Evolutionary conservation across 2,329 filamentous ascomycete species (phyloP).

Genomic region (Colletotrichum cereale): DNA sequence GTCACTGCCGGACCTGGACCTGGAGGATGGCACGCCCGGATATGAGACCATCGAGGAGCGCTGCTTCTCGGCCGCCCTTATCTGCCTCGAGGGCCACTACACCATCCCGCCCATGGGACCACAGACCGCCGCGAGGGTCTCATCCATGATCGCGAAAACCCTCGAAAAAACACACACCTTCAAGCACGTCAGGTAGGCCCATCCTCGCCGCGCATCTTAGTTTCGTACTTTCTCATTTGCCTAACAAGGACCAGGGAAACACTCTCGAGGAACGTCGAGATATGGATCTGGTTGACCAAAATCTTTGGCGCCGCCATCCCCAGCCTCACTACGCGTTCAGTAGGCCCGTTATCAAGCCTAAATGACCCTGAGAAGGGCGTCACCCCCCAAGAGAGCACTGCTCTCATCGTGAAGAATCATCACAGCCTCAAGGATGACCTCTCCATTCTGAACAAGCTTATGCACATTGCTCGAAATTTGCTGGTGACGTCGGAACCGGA

Average conservation of each 20-base stretch:
- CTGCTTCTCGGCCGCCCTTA: conserved; percentile 70
- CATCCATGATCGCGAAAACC: conserved; percentile 69
- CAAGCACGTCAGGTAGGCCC: conserved; percentile 68
- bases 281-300: conserved; percentile 74
- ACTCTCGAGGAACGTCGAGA: conserved; percentile 71
- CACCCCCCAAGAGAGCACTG: conserved; percentile 72
- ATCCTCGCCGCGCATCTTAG: neutral
- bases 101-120: conserved; percentile 69
- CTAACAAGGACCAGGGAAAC: conserved; percentile 60
- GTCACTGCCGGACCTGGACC: conserved; percentile 34
- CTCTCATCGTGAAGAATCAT: conserved; percentile 73
- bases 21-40: conserved; percentile 45
- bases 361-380: conserved; percentile 68
- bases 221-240: conserved; percentile 21
- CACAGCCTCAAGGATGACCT: conserved; percentile 71
- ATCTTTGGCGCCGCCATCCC: conserved; percentile 73
- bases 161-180: conserved; percentile 74
- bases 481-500: conserved; percentile 74
- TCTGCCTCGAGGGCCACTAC: conserved; percentile 73
- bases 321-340: conserved; percentile 69
- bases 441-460: conserved; percentile 73
- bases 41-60: conserved; percentile 72
- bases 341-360: conserved; percentile 66
- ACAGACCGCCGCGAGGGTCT: conserved; percentile 66
- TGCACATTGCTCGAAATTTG: conserved; percentile 75